Conservation (phyloP, 2,329 filamentous ascomycete genomes). For the Pyrenophora graminea region DNA sequence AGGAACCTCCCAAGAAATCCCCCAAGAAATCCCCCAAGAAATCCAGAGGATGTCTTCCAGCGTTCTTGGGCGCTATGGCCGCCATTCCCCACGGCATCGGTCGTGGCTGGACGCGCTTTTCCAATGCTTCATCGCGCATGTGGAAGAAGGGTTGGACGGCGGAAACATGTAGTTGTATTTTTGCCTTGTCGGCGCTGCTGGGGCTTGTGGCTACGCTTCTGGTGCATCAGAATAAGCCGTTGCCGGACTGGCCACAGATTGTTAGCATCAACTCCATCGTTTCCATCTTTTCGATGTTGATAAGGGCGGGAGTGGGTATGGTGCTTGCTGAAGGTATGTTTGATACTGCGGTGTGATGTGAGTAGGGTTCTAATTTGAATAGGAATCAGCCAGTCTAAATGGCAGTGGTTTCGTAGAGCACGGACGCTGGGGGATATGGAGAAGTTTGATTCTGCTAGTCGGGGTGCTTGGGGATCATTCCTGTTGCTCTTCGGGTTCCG, state of each 20-base stretch:
- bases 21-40: neutral
- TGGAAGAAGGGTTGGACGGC: constrained; percentile 10
- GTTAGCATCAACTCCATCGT: constrained; percentile 15
- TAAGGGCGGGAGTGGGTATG: constrained; percentile 9
- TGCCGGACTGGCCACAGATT: constrained; percentile 17
- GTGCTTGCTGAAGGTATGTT: constrained; percentile 15
- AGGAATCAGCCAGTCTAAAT: constrained; percentile 23
- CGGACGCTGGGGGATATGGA: constrained; percentile 10
- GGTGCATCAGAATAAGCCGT: constrained; percentile 6
- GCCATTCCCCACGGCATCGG: neutral
- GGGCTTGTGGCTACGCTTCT: constrained; percentile 11
- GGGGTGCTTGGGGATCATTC: constrained; percentile 16
- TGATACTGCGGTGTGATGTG: neutral
- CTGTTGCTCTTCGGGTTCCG: constrained; percentile 3
- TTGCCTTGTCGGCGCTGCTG: constrained; percentile 6
- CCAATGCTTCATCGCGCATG: neutral
- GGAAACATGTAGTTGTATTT: constrained; percentile 10
- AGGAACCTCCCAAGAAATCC: neutral
- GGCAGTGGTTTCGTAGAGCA: constrained; percentile 13
- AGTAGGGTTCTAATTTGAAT: neutral
- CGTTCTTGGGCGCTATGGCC: neutral
- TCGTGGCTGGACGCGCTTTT: neutral
- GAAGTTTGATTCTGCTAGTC: constrained; percentile 15
- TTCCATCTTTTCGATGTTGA: constrained; percentile 14
- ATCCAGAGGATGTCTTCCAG: neutral